phyloP scores from a whole-genome alignment of 2,329 filamentous ascomycete genomes.

The Monilinia laxa region DNA sequence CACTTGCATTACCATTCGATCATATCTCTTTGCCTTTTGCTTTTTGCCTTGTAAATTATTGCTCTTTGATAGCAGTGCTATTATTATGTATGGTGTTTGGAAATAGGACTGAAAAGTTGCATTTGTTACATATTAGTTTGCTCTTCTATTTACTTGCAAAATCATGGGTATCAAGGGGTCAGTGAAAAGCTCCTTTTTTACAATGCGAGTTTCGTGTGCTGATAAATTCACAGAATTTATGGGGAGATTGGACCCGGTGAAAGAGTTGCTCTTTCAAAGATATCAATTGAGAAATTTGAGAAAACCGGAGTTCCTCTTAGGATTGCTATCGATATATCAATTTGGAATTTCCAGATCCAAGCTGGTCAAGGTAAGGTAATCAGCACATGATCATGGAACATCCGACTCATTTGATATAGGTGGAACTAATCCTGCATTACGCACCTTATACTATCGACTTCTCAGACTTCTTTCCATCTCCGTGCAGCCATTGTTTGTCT shows the following conservation, averaged over 20 bases:
- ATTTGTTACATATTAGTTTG: constrained; percentile 7
- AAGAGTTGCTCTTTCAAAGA: constrained; percentile 76
- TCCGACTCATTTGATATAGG: constrained; percentile 47
- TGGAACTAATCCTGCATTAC: constrained; percentile 83
- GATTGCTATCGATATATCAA: constrained; percentile 89
- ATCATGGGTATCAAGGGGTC: constrained; percentile 68
- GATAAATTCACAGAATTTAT: constrained; percentile 66
- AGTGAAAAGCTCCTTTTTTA: background rate
- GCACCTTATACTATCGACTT: constrained; percentile 90
- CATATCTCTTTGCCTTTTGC: background rate
- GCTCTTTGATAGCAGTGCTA: constrained; percentile 15
- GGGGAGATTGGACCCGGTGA: constrained; percentile 81
- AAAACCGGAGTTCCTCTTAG: constrained; percentile 70
- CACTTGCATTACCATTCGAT: background rate
- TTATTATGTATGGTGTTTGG: constrained; percentile 20
- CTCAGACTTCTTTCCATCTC: constrained; percentile 72
- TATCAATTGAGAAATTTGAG: constrained; percentile 76
- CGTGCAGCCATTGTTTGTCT: constrained; percentile 87
- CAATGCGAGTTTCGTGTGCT: constrained; percentile 1
- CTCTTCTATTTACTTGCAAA: constrained; percentile 17
- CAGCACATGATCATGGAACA: constrained; percentile 14
- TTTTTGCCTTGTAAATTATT: background rate
- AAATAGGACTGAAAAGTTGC: constrained; percentile 2
- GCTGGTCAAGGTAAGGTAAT: constrained; percentile 63
- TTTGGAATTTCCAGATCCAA: constrained; percentile 95